Conservation (phyloP, 192 early-diverging fungal genomes). For the Globomyces pollinis-pini region DNA sequence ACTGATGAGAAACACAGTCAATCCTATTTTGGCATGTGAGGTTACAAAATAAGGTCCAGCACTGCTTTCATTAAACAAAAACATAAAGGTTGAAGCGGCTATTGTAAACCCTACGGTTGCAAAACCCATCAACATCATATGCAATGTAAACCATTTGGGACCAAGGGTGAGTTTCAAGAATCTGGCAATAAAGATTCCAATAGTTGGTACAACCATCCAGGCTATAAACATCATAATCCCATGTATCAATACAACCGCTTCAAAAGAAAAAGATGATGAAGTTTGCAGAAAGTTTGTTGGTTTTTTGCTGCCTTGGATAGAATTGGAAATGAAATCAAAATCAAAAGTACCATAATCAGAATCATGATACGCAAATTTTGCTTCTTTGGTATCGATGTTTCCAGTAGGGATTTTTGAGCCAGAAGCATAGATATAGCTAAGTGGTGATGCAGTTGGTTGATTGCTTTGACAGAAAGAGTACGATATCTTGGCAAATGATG, state of each 20-base stretch:
- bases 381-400: too few species aligned
- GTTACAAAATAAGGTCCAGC: constrained; percentile 2
- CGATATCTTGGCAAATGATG: too few species aligned
- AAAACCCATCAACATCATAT: constrained; percentile 20
- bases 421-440: too few species aligned
- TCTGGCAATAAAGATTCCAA: constrained; percentile 38
- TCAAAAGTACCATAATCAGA: too few species aligned
- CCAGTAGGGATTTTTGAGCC: too few species aligned
- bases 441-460: too few species aligned
- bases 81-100: constrained; percentile 12
- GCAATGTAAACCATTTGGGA: constrained; percentile 32
- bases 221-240: constrained; percentile 40
- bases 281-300: background rate
- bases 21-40: constrained; percentile 23
- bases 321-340: too few species aligned
- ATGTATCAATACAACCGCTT: constrained; percentile 19
- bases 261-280: background rate
- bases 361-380: too few species aligned
- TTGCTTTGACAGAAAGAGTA: too few species aligned
- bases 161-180: constrained; percentile 33
- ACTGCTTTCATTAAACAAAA: constrained; percentile 6
- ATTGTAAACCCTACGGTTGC: constrained; percentile 5
- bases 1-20: constrained; percentile 16
- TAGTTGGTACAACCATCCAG: constrained; percentile 28
- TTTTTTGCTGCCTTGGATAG: background rate